These are phyloP conservation scores for Diospyros kaki DNA, from an alignment of 148 eudicot genomes.

Conservation along the genomic window DNA sequence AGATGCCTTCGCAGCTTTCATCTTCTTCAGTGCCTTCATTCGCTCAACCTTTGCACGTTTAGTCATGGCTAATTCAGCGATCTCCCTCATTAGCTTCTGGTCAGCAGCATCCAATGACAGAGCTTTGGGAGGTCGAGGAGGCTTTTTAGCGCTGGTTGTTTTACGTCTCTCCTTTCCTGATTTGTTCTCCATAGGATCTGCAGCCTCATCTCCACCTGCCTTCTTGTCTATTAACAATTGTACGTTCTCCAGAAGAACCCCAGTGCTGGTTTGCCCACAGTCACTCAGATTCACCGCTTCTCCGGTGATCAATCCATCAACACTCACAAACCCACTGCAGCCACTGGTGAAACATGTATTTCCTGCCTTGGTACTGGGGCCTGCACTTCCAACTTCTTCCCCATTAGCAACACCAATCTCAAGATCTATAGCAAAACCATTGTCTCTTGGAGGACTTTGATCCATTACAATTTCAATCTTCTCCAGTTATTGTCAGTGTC, in stretches of 20 bases:
- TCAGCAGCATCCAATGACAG: conserved; percentile 77
- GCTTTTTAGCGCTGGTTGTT: conserved; percentile 59
- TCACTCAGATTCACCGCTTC: conserved; percentile 21
- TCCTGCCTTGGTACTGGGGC: conserved; percentile 11
- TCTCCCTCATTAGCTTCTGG: conserved; percentile 78
- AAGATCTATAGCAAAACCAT: conserved; percentile 42
- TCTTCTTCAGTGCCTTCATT: conserved; percentile 82
- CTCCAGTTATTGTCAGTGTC: background rate
- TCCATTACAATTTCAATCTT: conserved; percentile 29
- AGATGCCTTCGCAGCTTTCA: conserved; percentile 54
- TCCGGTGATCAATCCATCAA: conserved; percentile 17
- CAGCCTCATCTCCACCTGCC: conserved; percentile 26
- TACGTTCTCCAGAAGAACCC: conserved; percentile 25
- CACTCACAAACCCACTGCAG: conserved; percentile 19
- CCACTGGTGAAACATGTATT: conserved; percentile 9
- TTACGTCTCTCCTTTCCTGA: conserved; percentile 49
- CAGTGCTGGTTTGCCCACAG: conserved; percentile 13
- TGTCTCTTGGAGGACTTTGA: conserved; percentile 23
- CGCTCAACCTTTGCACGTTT: conserved; percentile 78
- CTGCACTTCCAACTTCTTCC: conserved; percentile 24
- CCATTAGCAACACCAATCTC: conserved; percentile 39
- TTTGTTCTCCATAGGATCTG: conserved; percentile 26
- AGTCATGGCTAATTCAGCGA: conserved; percentile 63
- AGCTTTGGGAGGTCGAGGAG: conserved; percentile 78
- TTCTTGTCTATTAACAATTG: conserved; percentile 32